Percentiles rank a stretch among this genome's conserved stretches.
Evolutionary conservation across 495 filamentous ascomycete genomes (phyloP).

Genomic region (Ramalina intermedia): DNA sequence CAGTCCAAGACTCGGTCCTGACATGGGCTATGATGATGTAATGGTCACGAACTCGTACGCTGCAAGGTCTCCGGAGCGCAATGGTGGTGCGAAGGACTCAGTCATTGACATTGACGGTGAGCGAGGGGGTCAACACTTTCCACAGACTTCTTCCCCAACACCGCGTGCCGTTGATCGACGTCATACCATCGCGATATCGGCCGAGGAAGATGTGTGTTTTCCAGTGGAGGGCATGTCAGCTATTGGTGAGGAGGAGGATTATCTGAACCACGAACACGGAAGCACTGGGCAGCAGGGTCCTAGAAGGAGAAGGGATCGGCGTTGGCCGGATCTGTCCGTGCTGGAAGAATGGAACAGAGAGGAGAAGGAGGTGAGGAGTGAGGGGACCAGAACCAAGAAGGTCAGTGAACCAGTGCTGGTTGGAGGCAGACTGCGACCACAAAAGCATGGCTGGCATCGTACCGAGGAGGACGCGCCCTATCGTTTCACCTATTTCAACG

Average conservation of each 20-base stretch:
- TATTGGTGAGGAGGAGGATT: slow-evolving; percentile 70
- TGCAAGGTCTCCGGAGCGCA: slow-evolving; percentile 28
- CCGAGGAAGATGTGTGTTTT: slow-evolving; percentile 87
- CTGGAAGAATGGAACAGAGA: slow-evolving; percentile 82
- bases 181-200: slow-evolving; percentile 37
- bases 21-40: slow-evolving; percentile 64
- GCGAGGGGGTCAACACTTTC: slow-evolving; percentile 16
- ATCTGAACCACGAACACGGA: slow-evolving; percentile 25
- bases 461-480: slow-evolving; percentile 85
- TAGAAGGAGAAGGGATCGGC: slow-evolving; percentile 37
- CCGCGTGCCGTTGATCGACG: slow-evolving; percentile 29
- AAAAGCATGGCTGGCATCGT: slow-evolving; percentile 66
- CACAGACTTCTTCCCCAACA: slow-evolving; percentile 20
- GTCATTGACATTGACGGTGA: slow-evolving; percentile 45
- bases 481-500: slow-evolving; percentile 96
- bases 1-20: slow-evolving; percentile 45
- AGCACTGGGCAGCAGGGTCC: slow-evolving; percentile 23
- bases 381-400: slow-evolving; percentile 77
- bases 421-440: slow-evolving; percentile 71
- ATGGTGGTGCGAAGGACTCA: slow-evolving; percentile 32
- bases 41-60: slow-evolving; percentile 50
- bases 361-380: slow-evolving; percentile 81
- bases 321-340: slow-evolving; percentile 58
- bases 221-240: slow-evolving; percentile 66
- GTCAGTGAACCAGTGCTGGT: slow-evolving; percentile 88